Evolutionary conservation across 192 early-diverging fungal genomes (phyloP), one percentile per base, ranked within the genome.

Genomic region (Umbelopsis vinacea): DNA sequence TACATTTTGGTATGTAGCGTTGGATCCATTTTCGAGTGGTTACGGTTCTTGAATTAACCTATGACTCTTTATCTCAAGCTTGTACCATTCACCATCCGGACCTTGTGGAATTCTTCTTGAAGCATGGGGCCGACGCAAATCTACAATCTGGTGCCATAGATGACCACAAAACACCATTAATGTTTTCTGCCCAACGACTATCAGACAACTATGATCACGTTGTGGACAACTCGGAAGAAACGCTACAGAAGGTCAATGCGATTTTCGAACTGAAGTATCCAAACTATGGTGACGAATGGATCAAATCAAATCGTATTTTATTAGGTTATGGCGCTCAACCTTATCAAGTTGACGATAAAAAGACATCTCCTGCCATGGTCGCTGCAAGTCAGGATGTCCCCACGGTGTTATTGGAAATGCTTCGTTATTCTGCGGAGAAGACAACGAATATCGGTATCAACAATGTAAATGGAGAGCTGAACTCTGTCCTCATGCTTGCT

Each of bases 51-150:
- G 46, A 54, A 48, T 29, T 66, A 17, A 67, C 23, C 3, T 11
- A 8, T 67, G 15, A 33, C 21, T 74, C 2, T 6, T 43, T 43
- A 43, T 50, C 6, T 14, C 26, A 19, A 76, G 78, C 78, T 67
- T 63, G 69, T 11, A n/a, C 46, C 14, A 55, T 46, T 50, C 74
- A 80, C 52, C 19, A 76, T 17, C 53, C 67, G 14, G 46, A 37
- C 5, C 48, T 80, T 33, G 46, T 80, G 6, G 24, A 70, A 0
- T 76, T 76, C 33, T 70, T 80, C 24, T 21, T 80, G 14, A 24
- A 43, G 3, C 45, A 73, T 45, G 79, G 79, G 22, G 45, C 57
- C 33, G 29, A 74, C 46, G 68, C 66, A 8, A 73, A 80, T 55
- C 46, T 52, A 43, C 6, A 38, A 22, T 50, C 57, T 19, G 57